Conservation (phyloP, 2,329 filamentous ascomycete genomes). For the Karstenula rhodostoma region DNA sequence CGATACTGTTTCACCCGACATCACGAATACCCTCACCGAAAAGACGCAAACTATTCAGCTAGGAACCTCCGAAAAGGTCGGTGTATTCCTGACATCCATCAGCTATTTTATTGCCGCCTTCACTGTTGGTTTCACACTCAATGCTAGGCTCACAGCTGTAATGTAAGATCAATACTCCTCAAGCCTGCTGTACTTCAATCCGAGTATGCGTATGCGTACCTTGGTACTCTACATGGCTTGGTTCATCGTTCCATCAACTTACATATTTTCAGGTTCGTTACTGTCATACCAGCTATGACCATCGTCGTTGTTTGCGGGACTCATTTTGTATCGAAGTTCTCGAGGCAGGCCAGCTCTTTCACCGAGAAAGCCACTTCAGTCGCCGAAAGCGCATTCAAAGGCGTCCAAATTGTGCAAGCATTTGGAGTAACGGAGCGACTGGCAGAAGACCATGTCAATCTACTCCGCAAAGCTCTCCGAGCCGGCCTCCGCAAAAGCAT, state of each 20-base stretch:
- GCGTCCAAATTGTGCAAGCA: conserved; percentile 59
- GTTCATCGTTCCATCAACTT: neutral
- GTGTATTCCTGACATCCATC: conserved; percentile 56
- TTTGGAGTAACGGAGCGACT: conserved; percentile 55
- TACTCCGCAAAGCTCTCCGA: conserved; percentile 45
- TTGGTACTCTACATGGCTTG: neutral
- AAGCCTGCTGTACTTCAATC: neutral
- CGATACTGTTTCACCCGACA: conserved; percentile 59
- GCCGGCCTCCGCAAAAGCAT: conserved; percentile 53
- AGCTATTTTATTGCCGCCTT: conserved; percentile 57
- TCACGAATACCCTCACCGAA: conserved; percentile 56
- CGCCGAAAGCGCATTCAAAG: conserved; percentile 56
- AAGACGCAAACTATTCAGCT: conserved; percentile 57
- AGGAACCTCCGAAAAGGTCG: conserved; percentile 58
- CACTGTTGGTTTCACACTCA: conserved; percentile 55
- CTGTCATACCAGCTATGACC: conserved; percentile 60
- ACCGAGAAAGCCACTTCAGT: conserved; percentile 55
- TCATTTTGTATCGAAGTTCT: conserved; percentile 50
- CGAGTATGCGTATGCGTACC: neutral
- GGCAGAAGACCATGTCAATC: conserved; percentile 47
- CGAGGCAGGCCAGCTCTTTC: conserved; percentile 48
- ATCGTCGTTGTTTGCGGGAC: conserved; percentile 54
- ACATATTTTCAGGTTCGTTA: conserved; percentile 40
- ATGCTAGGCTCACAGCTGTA: conserved; percentile 53
- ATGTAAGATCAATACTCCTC: conserved; percentile 33